Evolutionary conservation across 163 green algal species (phyloP), one percentile per base, ranked within the genome.

Genomic region (Volvox carteri): DNA sequence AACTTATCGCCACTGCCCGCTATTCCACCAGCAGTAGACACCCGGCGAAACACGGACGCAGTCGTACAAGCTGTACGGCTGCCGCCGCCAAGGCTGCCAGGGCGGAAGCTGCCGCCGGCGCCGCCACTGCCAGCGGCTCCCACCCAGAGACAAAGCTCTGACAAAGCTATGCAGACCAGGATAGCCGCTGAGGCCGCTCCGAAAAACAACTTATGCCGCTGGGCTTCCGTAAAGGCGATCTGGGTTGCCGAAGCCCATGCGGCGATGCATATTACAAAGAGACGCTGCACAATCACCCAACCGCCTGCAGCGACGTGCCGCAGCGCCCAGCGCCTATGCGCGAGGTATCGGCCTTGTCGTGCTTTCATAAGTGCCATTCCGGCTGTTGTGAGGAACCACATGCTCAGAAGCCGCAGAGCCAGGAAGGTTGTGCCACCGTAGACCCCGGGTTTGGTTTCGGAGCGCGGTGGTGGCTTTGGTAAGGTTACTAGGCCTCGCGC

Each of bases 221-320:
- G n/a, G 4, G 16, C 1, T 11, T 70, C 30, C 58, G 23, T 42
- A 3, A 48, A 78, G 2, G 25, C 19, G 28, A 50, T 18, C 16
- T 35, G 5, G 2, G 19, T 5, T 30, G 19, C 80, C 0, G 25
- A 12, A 30, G 62, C 62, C 30, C 19, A 35, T 25, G 30, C 2
- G 42, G 42, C 16, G 23, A 78, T 2, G 18, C 16, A 39, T 6
- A 54, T 18, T 8, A 87, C 28, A 1, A 78, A 18, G 41, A 87
- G n/a, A 14, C 80, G 62, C 80, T 87, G 80, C 44, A 87, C 44
- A 9, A 87, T 74, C 7, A 78, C 62, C 80, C 80, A 87, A 19
- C 8, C 80, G 42, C 80, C 80, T 8, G 62, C 37, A 0, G 80
- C 80, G 4, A 87, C 5, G 44, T 87, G 80, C 0, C 80, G 62